Percentiles rank a stretch among this genome's conserved stretches.
Evolutionary conservation across 495 filamentous ascomycete species (phyloP).

Genomic region (Neohortaea acidophila): DNA sequence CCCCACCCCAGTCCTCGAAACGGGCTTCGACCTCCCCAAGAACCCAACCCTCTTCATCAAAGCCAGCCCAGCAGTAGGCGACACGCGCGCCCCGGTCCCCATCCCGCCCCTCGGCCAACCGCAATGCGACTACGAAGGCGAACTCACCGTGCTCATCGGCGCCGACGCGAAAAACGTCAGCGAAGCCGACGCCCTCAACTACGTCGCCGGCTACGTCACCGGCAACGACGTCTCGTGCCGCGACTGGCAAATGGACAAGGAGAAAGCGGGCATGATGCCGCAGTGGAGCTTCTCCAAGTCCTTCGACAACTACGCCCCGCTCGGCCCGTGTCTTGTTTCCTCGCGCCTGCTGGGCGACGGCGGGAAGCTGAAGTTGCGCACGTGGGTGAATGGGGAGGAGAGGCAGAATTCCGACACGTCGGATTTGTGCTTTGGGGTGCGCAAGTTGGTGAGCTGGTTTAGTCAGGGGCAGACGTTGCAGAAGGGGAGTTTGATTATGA

Average conservation of each 20-base stretch:
- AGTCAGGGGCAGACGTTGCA: slow-evolving; percentile 21
- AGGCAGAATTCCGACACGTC: slow-evolving; percentile 25
- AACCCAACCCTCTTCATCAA: slow-evolving; percentile 40
- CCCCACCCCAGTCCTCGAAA: slow-evolving; percentile 33
- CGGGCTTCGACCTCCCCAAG: slow-evolving; percentile 32
- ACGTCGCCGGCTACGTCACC: slow-evolving; percentile 35
- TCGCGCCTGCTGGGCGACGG: slow-evolving; percentile 21
- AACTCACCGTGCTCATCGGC: slow-evolving; percentile 36
- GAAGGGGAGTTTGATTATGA: slow-evolving; percentile 22
- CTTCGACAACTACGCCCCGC: slow-evolving; percentile 26
- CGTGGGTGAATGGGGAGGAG: slow-evolving; percentile 29
- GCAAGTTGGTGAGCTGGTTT: slow-evolving; percentile 21
- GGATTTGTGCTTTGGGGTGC: slow-evolving; percentile 29
- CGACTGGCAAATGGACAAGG: slow-evolving; percentile 32
- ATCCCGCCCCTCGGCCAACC: slow-evolving; percentile 37
- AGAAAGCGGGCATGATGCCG: slow-evolving; percentile 24
- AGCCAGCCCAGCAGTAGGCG: slow-evolving; percentile 30
- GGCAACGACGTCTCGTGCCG: slow-evolving; percentile 38
- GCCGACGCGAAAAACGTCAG: slow-evolving; percentile 33
- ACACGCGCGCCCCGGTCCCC: slow-evolving; percentile 27
- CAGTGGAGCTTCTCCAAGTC: slow-evolving; percentile 27
- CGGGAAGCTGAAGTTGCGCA: slow-evolving; percentile 22
- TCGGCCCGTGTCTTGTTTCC: slow-evolving; percentile 27
- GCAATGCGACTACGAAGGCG: slow-evolving; percentile 37
- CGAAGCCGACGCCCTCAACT: slow-evolving; percentile 28